Base-by-base conservation (phyloP, 441 rosid genomes). In the Breynia disticha region DNA sequence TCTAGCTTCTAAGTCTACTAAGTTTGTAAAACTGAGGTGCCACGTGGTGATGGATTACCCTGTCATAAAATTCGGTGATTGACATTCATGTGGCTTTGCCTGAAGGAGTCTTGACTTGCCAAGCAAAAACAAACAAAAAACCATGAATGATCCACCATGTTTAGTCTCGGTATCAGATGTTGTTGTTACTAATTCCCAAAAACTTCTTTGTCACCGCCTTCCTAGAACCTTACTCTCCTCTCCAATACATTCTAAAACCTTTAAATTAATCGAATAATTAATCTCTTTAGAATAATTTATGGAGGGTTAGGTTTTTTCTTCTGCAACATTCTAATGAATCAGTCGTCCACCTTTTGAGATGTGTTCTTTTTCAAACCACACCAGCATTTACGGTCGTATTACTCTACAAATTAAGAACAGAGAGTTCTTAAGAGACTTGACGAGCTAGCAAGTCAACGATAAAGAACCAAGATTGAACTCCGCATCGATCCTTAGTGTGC, bases 231-330 rank as follows among this genome's bases (percentile, higher is more conserved):
- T 0, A 19, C 19, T 11, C 1, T 19, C 11, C 12, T 28, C 1
- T 28, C 20, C 54, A 14, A 22, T 54, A 39, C 5, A 54, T 39
- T 58, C 51, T 48, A 21, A 46, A 55, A n/a, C n/a, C 8, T 28
- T 28, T 28, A 28, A 42, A 42, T 43, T 28, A 60, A 60, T 14
- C 12, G 41, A 4, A 24, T 22, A 7, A 17, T 55, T 22, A 16
- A 41, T 28, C 35, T 28, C 35, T 3, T 28, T 41, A 41, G 13
- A 41, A 9, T 11, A 9, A 41, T 41, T 9, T 41, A 9, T 9
- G 19, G 32, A 13, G 61, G 46, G 48, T 68, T 58, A 55, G 72
- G 70, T 69, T 58, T 32, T 56, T 64, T 57, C 66, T 60, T 66
- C 70, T 44, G 42, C 50, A 11, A 64, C 58, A 58, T 48, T 67